These are phyloP conservation scores for Xylariaceae sp. DNA, from an alignment of 2,329 filamentous ascomycete genomes.

Conservation along the genomic window DNA sequence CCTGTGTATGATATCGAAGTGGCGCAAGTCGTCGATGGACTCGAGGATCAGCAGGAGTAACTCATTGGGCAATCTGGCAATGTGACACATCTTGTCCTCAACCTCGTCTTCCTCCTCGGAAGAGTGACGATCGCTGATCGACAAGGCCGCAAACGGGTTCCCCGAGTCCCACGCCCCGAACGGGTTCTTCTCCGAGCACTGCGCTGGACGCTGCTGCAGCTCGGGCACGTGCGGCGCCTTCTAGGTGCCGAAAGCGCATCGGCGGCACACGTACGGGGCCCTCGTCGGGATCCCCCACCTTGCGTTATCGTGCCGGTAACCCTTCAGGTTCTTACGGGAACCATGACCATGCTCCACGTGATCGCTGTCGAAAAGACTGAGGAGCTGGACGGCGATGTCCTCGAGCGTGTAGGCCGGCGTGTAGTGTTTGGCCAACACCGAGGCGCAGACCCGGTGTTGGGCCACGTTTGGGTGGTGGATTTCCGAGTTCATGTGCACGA, in stretches of 20 bases:
- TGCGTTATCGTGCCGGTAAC: slow-evolving; percentile 19
- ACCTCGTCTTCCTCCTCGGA: too few species aligned
- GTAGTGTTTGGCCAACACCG: slow-evolving; percentile 39
- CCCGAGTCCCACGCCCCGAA: too few species aligned
- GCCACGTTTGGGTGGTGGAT: slow-evolving; percentile 44
- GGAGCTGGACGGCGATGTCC: slow-evolving; percentile 44
- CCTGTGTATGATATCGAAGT: slow-evolving; percentile 34
- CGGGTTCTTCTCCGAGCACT: too few species aligned
- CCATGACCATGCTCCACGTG: slow-evolving; percentile 37
- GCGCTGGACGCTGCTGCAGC: too few species aligned
- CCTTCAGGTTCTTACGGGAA: slow-evolving; percentile 18
- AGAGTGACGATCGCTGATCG: too few species aligned
- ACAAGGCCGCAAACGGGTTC: too few species aligned
- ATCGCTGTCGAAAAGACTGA: slow-evolving; percentile 47
- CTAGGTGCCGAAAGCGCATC: too few species aligned
- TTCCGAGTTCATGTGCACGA: slow-evolving; percentile 35
- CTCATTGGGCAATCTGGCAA: slow-evolving; percentile 36
- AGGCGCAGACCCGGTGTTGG: slow-evolving; percentile 40
- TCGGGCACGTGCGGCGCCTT: too few species aligned
- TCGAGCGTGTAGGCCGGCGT: slow-evolving; percentile 47
- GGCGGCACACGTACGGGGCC: too few species aligned
- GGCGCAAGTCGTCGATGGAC: slow-evolving; percentile 30
- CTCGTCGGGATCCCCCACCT: too few species aligned
- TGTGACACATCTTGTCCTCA: slow-evolving; percentile 11
- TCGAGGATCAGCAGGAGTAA: slow-evolving; percentile 34